Conservation (phyloP, 78 protist species). For the Corallochytrium limacisporum region DNA sequence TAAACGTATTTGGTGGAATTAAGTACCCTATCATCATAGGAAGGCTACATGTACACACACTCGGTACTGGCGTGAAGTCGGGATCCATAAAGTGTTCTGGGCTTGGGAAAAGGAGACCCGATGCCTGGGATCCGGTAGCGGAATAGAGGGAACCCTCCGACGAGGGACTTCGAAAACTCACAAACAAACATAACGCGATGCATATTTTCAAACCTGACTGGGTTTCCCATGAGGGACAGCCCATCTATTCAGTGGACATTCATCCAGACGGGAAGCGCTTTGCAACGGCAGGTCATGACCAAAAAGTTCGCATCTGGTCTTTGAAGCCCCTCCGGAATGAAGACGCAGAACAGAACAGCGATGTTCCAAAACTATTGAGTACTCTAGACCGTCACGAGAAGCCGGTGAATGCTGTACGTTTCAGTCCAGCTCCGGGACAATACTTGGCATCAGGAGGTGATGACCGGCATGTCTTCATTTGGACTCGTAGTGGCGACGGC, state of each 20-base stretch:
- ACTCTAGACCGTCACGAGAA: conserved; percentile 22
- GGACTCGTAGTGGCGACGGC: conserved; percentile 6
- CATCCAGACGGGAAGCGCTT: conserved; percentile 52
- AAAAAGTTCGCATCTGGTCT: conserved; percentile 40
- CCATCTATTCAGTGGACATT: conserved; percentile 38
- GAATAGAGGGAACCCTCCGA: too few relatives aligned
- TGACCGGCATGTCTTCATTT: conserved; percentile 27
- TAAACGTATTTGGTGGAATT: too few relatives aligned
- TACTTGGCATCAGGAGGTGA: conserved; percentile 49
- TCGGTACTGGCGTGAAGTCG: too few relatives aligned
- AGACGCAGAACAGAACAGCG: conserved; percentile 16
- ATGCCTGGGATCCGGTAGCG: too few relatives aligned
- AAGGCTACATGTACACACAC: too few relatives aligned
- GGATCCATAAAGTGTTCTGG: too few relatives aligned
- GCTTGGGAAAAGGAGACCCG: too few relatives aligned
- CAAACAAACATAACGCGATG: too few relatives aligned
- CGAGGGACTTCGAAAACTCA: too few relatives aligned
- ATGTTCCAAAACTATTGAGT: conserved; percentile 13
- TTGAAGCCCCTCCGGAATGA: conserved; percentile 13
- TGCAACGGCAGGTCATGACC: conserved; percentile 51
- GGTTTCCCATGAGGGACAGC: conserved; percentile 7
- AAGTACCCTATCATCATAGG: too few relatives aligned
- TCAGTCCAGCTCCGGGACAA: conserved; percentile 29
- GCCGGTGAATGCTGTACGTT: conserved; percentile 36
- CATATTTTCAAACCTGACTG: background rate